Conservation (phyloP, 495 filamentous ascomycete genomes). For the Hypoxylon subgilvum region DNA sequence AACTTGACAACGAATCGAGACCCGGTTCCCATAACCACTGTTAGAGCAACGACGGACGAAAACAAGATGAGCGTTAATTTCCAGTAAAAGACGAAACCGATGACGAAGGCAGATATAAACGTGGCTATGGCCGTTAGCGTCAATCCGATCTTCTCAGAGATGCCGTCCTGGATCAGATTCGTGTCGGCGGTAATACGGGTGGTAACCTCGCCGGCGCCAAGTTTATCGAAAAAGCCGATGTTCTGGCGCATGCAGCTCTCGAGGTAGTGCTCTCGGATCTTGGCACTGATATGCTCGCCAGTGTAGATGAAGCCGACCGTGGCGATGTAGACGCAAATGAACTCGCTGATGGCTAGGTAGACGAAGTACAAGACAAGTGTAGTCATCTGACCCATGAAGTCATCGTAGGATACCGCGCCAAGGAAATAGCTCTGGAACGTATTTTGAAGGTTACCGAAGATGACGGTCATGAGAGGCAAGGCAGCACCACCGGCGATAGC, state of each 20-base stretch:
- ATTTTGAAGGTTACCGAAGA: slow-evolving; percentile 78
- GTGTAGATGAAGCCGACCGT: slow-evolving; percentile 93
- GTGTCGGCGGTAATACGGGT: slow-evolving; percentile 92
- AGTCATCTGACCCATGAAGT: slow-evolving; percentile 66
- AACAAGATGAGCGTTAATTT: slow-evolving; percentile 81
- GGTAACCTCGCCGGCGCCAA: slow-evolving; percentile 90
- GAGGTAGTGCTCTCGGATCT: slow-evolving; percentile 85
- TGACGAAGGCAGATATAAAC: slow-evolving; percentile 86
- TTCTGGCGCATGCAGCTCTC: slow-evolving; percentile 85
- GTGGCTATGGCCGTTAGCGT: slow-evolving; percentile 76
- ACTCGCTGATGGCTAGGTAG: slow-evolving; percentile 87
- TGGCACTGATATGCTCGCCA: slow-evolving; percentile 84
- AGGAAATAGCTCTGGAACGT: slow-evolving; percentile 70
- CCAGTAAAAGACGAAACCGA: slow-evolving; percentile 85
- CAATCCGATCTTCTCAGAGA: slow-evolving; percentile 84
- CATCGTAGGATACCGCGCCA: slow-evolving; percentile 50
- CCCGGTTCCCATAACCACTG: slow-evolving; percentile 73
- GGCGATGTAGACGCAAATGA: slow-evolving; percentile 77
- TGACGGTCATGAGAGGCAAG: slow-evolving; percentile 85
- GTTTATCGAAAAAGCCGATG: slow-evolving; percentile 89
- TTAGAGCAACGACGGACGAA: slow-evolving; percentile 75
- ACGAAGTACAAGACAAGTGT: slow-evolving; percentile 84
- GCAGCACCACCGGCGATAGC: slow-evolving; percentile 81
- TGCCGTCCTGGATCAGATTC: slow-evolving; percentile 84
- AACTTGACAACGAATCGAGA: slow-evolving; percentile 79